Percentiles rank a stretch among this genome's conserved stretches.
Conservation (phyloP, 805 yeast genomes). For the Nakazawaea siamensis region DNA sequence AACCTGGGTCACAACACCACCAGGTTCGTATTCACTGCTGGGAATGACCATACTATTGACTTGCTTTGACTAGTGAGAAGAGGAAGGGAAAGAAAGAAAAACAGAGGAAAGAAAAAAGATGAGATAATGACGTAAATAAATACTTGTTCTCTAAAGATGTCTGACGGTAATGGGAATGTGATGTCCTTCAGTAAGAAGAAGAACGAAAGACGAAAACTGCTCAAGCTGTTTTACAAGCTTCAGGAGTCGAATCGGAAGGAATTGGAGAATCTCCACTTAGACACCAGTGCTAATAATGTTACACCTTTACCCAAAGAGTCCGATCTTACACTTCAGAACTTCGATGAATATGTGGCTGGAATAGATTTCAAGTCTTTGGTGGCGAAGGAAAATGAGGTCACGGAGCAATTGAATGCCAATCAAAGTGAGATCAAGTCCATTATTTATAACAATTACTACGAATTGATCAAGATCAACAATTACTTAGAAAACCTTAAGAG, state of each 20-base stretch:
- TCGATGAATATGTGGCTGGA: conserved; percentile 23
- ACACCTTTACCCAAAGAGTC: no score
- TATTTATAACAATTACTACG: conserved; percentile 70
- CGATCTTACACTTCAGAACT: conserved; percentile 20
- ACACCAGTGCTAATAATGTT: conserved; percentile 3
- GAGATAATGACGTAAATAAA: no score
- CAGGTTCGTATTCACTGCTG: no score
- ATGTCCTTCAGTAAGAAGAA: conserved; percentile 7
- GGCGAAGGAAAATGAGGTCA: conserved; percentile 29
- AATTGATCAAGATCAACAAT: conserved; percentile 58
- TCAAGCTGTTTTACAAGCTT: conserved; percentile 33
- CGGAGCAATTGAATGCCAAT: conserved; percentile 38
- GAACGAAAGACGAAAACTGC: conserved; percentile 27
- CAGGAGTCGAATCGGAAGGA: conserved; percentile 22
- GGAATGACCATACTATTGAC: no score
- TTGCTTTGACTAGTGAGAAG: no score
- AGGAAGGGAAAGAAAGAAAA: no score
- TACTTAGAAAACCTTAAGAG: conserved; percentile 32
- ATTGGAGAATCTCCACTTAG: conserved; percentile 8
- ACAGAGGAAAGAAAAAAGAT: no score
- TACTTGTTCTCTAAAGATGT: no score
- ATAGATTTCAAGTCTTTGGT: conserved; percentile 25
- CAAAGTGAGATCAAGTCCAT: conserved; percentile 61
- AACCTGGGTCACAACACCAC: no score
- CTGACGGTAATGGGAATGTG: no score